phyloP scores from a whole-genome alignment of 768 basidiomycete species.

The Mrakia frigida region DNA sequence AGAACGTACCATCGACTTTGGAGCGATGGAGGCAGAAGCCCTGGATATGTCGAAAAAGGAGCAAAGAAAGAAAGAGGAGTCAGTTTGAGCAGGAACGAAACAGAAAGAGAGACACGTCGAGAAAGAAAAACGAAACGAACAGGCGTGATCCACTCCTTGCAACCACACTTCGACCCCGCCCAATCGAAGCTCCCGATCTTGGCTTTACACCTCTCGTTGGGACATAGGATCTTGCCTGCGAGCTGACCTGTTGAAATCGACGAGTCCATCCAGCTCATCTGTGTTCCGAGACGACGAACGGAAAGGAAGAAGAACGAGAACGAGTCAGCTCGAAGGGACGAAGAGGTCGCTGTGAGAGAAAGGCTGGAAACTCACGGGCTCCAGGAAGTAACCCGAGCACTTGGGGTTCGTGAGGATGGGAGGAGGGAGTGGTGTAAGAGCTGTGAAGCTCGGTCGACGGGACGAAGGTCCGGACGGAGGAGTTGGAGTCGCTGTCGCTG shows the following conservation, averaged over 20 bases:
- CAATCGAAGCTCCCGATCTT: slow-evolving; percentile 97
- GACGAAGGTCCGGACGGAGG: background rate
- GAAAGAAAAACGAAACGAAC: slow-evolving; percentile 49
- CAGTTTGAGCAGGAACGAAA: background rate
- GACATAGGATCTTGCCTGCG: slow-evolving; percentile 84
- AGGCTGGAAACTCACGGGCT: slow-evolving; percentile 61
- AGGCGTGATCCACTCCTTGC: slow-evolving; percentile 86
- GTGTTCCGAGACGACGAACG: background rate
- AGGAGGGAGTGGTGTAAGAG: background rate
- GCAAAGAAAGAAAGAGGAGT: background rate
- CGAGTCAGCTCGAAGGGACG: background rate
- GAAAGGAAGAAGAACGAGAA: background rate
- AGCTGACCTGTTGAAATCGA: slow-evolving; percentile 68
- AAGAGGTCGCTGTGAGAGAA: background rate
- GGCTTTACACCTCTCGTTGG: slow-evolving; percentile 79
- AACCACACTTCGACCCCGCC: slow-evolving; percentile 88
- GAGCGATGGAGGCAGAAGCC: slow-evolving; percentile 56
- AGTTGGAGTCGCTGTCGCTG: background rate
- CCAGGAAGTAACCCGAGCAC: slow-evolving; percentile 95
- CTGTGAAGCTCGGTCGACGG: slow-evolving; percentile 1
- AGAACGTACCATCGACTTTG: slow-evolving; percentile 50
- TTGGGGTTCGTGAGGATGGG: slow-evolving; percentile 55
- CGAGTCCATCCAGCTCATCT: slow-evolving; percentile 97
- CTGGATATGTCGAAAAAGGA: slow-evolving; percentile 42
- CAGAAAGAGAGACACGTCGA: background rate